Evolutionary conservation across 805 yeast genomes (phyloP).

Genomic region (Brettanomyces nanus): DNA sequence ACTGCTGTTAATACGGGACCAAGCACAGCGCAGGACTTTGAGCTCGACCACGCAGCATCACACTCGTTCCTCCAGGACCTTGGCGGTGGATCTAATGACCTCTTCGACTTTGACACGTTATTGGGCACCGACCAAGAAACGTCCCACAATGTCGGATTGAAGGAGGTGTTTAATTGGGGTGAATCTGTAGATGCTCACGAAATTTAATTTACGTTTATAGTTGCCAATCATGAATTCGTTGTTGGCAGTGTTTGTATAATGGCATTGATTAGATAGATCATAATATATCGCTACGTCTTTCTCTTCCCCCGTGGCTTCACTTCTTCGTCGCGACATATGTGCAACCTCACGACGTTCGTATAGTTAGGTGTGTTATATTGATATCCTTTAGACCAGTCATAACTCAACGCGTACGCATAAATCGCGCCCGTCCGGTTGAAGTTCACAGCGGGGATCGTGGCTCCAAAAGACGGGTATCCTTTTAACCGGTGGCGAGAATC

Average conservation of each 20-base stretch:
- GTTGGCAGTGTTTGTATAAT: too few relatives aligned
- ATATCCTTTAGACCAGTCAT: constrained; percentile 95
- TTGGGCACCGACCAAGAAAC: constrained; percentile 33
- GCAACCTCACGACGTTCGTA: constrained; percentile 72
- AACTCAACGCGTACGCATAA: constrained; percentile 85
- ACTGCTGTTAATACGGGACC: too few relatives aligned
- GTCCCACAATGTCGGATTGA: constrained; percentile 26
- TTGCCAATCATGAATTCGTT: background rate
- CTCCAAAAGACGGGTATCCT: constrained; percentile 60
- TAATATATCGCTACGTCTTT: constrained; percentile 14
- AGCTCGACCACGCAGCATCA: constrained; percentile 6
- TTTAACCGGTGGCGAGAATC: constrained; percentile 82
- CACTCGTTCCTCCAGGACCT: constrained; percentile 23
- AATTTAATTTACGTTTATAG: background rate
- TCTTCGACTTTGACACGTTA: constrained; percentile 37
- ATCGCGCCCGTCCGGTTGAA: constrained; percentile 80
- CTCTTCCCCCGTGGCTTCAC: constrained; percentile 48
- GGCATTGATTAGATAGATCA: too few relatives aligned
- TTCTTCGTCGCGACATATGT: constrained; percentile 80
- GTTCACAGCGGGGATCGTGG: constrained; percentile 65
- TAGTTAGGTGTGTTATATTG: constrained; percentile 66
- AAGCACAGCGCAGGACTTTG: too few relatives aligned
- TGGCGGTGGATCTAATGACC: constrained; percentile 28
- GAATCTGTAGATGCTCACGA: constrained; percentile 31
- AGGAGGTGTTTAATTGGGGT: constrained; percentile 31